Evolutionary conservation across 116 monocot genomes (phyloP), one percentile per base, ranked within the genome.

Genomic region (Trichopus zeylanicus): DNA sequence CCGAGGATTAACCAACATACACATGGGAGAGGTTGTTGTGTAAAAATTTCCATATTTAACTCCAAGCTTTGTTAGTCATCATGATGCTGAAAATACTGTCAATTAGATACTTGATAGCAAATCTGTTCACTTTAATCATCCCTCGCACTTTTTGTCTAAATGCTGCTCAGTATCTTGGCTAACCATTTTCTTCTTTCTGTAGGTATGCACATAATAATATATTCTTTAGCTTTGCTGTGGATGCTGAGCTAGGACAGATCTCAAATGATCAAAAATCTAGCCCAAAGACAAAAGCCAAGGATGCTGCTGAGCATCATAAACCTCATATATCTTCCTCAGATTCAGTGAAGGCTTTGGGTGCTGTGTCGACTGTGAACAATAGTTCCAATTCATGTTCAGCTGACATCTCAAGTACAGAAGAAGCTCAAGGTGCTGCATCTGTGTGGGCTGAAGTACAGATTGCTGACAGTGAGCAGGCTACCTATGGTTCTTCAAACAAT

Each of bases 401-500:
- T 47, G 31, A 51, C 1, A 32, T 21, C 26, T 37, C 15, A 8
- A 65, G 23, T 57, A 29, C 31, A 21, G 70, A 67, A n/a, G n/a
- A n/a, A 51, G 23, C 6, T 46, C 31, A 77, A 22, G 67, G 51
- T 74, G 70, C 51, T 58, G 25, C 64, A 51, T 67, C 71, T 56
- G 32, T 55, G 28, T 5, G 66, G 38, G 23, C 79, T 31, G 91
- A 90, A 55, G 53, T 63, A 51, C 79, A 84, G 31, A 48, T 85
- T 27, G 53, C 73, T 71, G 92, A 99, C 46, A 73, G 72, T 52
- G 99, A 99, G 70, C 88, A 92, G 56, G 99, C 92, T 31, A 99
- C 99, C n/a, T 99, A 92, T 86, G 92, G 88, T 67, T 99, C 88
- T 78, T 92, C 92, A 37, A 99, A 99, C 77, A 99, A 99, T 78